Evolutionary conservation across 495 filamentous ascomycete species (phyloP), one percentile per base, ranked within the genome.

Genomic region (Astrothelium macrocarpum): DNA sequence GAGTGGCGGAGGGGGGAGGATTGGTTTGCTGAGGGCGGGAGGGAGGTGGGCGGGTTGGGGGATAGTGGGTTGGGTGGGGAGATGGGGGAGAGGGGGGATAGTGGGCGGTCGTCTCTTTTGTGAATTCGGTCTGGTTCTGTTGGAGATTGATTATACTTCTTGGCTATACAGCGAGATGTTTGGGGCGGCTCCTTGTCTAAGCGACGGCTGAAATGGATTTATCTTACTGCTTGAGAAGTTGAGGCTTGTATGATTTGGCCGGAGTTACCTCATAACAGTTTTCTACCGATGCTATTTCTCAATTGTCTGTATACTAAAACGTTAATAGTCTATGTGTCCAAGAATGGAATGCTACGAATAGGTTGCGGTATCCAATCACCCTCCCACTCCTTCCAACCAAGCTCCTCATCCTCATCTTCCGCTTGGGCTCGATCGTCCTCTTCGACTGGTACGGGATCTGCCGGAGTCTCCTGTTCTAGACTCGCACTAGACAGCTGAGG

Each of bases 1-100:
- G 85, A 87, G 64, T 91, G 87, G 87, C 80, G 77, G 63, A 77
- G 66, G 11, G 61, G 43, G 3, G 58, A 59, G 32, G 45, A 59
- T 56, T 36, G 26, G 31, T 64, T 64, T 59, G 28, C 59, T n/a
- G n/a, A 9, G 32, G 26, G 34, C 16, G 5, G 4, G 16, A 29
- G 3, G 23, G 49, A 29, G 25, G 49, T 18, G 3, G 9, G 11
- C n/a, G 43, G 43, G 29, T 5, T 56, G 49, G 49, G 25, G 23
- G 49, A 56, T 29, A 56, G 49, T 29, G 49, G 23, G 5, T 28
- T 56, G 5, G 49, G 49, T 29, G 49, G 49, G 25, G 20, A 26
- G 7, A 29, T 56, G 49, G 25, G 49, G 20, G 49, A 29, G 5
- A 11, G 12, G 25, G 49, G 29, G 49, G 49, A 56, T n/a, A 56